These are phyloP conservation scores for Agroathelia rolfsii DNA, from an alignment of 1,284 basidiomycete species.

Conservation along the genomic window DNA sequence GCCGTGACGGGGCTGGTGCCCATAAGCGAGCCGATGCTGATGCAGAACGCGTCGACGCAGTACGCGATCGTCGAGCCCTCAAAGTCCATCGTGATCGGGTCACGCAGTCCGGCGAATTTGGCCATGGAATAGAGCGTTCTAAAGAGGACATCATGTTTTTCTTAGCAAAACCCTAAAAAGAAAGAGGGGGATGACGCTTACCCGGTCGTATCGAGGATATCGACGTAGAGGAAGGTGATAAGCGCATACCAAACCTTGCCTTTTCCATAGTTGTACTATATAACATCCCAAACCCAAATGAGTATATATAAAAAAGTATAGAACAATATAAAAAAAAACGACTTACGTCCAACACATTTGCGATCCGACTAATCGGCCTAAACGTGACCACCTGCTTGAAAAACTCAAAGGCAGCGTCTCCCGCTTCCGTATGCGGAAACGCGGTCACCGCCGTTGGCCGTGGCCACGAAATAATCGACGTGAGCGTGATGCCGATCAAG, in stretches of 20 bases:
- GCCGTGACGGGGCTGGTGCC: slow-evolving; percentile 83
- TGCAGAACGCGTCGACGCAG: slow-evolving; percentile 74
- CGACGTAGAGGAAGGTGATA: slow-evolving; percentile 84
- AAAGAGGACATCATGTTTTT: slow-evolving; percentile 3
- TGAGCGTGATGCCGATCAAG: slow-evolving; percentile 76
- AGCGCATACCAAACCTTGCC: slow-evolving; percentile 83
- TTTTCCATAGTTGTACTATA: slow-evolving; percentile 38
- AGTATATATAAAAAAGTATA: no score
- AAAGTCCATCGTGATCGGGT: slow-evolving; percentile 80
- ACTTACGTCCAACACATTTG: slow-evolving; percentile 56
- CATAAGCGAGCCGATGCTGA: slow-evolving; percentile 75
- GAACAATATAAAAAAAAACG: background rate
- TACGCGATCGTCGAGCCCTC: slow-evolving; percentile 82
- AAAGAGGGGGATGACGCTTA: no score
- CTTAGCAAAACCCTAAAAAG: slow-evolving; percentile 1
- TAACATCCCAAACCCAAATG: slow-evolving; percentile 1
- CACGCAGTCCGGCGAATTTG: slow-evolving; percentile 82
- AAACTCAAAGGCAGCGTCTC: slow-evolving; percentile 71
- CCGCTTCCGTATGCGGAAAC: slow-evolving; percentile 66
- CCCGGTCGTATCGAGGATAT: slow-evolving; percentile 68
- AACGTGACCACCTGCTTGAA: slow-evolving; percentile 85
- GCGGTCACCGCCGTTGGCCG: slow-evolving; percentile 71
- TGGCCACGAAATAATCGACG: slow-evolving; percentile 83
- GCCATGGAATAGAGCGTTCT: slow-evolving; percentile 88
- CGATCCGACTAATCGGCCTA: slow-evolving; percentile 50